A percentile compares a stretch with the other conserved stretches of the same genome.
Conservation (phyloP, 495 filamentous ascomycete genomes). For the Neurospora africana region DNA sequence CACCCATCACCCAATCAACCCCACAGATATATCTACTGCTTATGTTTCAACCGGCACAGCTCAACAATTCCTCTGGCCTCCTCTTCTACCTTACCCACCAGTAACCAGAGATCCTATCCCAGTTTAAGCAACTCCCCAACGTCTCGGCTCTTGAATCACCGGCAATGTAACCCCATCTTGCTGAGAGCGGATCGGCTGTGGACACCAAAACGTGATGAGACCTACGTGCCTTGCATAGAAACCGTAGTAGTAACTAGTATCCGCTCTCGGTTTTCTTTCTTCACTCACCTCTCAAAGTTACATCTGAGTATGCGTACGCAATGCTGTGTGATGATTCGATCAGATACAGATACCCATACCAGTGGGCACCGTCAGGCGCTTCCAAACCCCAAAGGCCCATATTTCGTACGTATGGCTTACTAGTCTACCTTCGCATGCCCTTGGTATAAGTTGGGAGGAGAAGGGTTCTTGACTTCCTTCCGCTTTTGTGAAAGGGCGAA, state of each 20-base stretch:
- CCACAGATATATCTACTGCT: not conserved
- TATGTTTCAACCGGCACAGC: not conserved
- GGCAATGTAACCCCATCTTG: not conserved
- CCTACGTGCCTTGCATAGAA: not conserved
- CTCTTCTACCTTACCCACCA: not conserved
- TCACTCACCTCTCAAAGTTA: not conserved
- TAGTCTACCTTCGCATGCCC: not conserved
- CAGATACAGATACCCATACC: not conserved
- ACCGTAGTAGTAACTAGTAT: not conserved
- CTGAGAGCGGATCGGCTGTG: not conserved
- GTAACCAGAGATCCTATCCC: not conserved
- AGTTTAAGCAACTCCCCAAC: not conserved
- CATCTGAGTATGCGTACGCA: not conserved
- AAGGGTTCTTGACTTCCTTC: not conserved
- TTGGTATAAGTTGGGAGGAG: not conserved
- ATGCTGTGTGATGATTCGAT: not conserved
- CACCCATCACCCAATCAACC: not conserved
- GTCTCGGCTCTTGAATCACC: not conserved
- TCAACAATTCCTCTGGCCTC: not conserved
- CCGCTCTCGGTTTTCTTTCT: not conserved
- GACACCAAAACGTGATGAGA: not conserved
- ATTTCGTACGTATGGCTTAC: not conserved
- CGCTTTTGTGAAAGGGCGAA: not conserved
- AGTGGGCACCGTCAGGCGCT: not conserved
- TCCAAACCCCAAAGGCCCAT: not conserved